Base-by-base conservation (phyloP, 208 protist genomes). In the Trypanosoma avium region DNA sequence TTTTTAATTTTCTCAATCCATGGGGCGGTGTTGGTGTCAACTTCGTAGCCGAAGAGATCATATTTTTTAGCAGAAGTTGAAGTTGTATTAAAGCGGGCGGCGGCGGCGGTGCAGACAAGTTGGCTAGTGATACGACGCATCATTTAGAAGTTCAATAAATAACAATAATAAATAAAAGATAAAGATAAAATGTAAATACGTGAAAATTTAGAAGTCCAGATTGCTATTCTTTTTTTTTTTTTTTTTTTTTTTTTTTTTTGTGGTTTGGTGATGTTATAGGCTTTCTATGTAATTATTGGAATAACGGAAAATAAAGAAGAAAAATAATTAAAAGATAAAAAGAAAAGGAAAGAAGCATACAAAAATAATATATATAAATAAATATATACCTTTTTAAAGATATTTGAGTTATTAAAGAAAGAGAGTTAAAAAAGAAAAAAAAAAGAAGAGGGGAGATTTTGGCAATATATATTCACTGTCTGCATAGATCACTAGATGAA, bases 21-120 rank as follows among this genome's bases (percentile, higher is more conserved):
- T 60, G 81, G 81, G 26, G 76, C 76, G 7, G 81, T 92, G 77
- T 92, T 89, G 29, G 86, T 91, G 71, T 89, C 79, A 36, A 92
- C 84, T 61, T 94, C 88, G 76, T 92, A 95, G 56, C 86, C 86
- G 62, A 95, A 93, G 33, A 95, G 75, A 61, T 93, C 86, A 61
- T 86, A 88, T 77, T 91, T 91, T 74, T 93, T 93, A 21, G 73
- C 79, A 6, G 42, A 60, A 26, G 50, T 65, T 24, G 66, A 63
- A 43, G 75, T 46, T n/a, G 72, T 49, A 61, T 76, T 61, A 65
- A 76, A 81, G 58, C 61, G 57, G 29, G 71, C 79, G 12, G 52
- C 49, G 24, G 70, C 73, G 48, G 77, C 74, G 46, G 22, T 40
- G 62, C 73, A 86, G 55, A 95, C 46, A 45, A 86, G 27, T 54